Evolutionary conservation across 2,329 filamentous ascomycete species (phyloP), one percentile per base, ranked within the genome.

Genomic region (Cladosporium sp.): DNA sequence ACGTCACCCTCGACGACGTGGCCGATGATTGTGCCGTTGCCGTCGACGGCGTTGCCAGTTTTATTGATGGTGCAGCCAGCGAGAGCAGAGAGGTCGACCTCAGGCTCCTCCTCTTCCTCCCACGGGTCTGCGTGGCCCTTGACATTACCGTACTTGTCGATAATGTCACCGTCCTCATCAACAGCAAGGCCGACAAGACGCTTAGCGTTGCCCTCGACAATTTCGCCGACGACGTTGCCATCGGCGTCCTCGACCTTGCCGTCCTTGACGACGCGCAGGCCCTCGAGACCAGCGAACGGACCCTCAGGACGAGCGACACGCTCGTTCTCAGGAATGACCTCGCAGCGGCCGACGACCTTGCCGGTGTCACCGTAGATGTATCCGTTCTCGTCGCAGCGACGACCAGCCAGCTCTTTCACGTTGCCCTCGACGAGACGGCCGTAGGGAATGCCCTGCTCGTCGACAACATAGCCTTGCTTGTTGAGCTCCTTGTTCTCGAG

Each of bases 111-210:
- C 61, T 79, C 79, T 53, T 70, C 70, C 55, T 74, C 71, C 80
- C 82, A 64, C 89, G 78, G 78, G 62, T 82, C 78, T 49, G 79
- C 81, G 46, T 80, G 78, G 8, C 79, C 81, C 65, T 83, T 77
- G 51, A 80, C 77, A 58, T 82, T 83, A 58, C 80, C 81, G 59
- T 77, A 90, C 67, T 83, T 84, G 74, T 93, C 89, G 52, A 87
- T 76, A 32, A 95, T 83, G 53, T 93, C 88, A 35, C 89, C 89
- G 58, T 95, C 88, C 56, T 89, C 84, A 53, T 93, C 89, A 14
- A 93, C 88, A 8, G 76, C 63, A 43, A 87, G 85, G 13, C 89
- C 89, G 35, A 84, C 81, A 1, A 95, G 78, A 48, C 77, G 74
- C 77, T 89, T 89, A 34, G 78, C 68, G 51, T 95, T 86, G 2